Evolutionary conservation across 805 yeast genomes (phyloP).

Genomic region (Metschnikowia cerradonensis): DNA sequence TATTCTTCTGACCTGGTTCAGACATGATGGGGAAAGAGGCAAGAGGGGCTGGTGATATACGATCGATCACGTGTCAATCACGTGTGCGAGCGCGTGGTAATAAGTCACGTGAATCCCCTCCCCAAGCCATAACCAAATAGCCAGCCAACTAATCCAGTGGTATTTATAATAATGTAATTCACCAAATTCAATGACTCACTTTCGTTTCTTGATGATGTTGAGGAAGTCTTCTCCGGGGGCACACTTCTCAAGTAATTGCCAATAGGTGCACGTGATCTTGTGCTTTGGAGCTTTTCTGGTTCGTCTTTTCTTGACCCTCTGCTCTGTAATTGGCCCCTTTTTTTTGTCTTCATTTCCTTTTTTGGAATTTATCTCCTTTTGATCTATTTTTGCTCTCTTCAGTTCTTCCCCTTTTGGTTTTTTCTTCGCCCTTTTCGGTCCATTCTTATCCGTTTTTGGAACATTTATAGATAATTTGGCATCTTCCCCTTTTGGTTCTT

Average conservation of each 20-base stretch:
- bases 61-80: constrained; percentile 7
- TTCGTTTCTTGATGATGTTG: background rate
- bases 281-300: background rate
- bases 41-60: background rate
- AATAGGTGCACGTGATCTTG: background rate
- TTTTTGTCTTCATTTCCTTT: background rate
- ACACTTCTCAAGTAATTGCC: background rate
- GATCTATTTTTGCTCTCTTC: background rate
- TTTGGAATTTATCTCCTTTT: background rate
- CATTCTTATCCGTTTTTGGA: too few species aligned
- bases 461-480: too few species aligned
- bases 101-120: too few species aligned
- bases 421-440: background rate
- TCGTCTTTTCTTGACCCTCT: background rate
- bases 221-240: constrained; percentile 5
- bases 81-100: background rate
- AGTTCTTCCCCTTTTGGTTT: background rate
- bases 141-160: too few species aligned
- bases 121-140: too few species aligned
- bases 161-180: background rate
- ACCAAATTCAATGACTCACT: background rate
- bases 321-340: background rate
- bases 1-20: background rate
- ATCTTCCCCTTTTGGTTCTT: too few species aligned
- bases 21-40: background rate